phyloP scores from a whole-genome alignment of 139 green algal genomes.

The Closterium sp. region DNA sequence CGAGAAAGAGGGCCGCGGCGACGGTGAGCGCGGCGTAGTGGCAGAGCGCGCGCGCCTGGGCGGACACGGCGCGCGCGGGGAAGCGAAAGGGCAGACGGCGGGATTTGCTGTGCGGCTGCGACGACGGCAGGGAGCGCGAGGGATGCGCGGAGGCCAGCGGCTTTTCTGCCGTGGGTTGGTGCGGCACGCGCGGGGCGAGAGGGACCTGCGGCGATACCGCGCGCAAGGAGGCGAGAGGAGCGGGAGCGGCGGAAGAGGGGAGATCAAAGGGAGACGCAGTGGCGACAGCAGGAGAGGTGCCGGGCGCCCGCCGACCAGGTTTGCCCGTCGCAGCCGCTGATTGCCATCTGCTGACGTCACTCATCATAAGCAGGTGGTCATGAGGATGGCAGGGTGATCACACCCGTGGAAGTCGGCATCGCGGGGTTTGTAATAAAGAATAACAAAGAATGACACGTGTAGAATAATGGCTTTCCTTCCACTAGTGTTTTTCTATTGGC shows the following conservation, averaged over 20 bases:
- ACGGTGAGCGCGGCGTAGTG: not conserved
- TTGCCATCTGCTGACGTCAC: not conserved
- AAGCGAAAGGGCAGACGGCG: not conserved
- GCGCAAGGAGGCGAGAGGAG: not conserved
- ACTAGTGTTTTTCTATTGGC: too few relatives aligned
- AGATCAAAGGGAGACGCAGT: not conserved
- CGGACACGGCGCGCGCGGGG: not conserved
- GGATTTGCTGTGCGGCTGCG: not conserved
- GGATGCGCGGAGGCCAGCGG: not conserved
- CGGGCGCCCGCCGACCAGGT: not conserved
- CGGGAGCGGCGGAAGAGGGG: not conserved
- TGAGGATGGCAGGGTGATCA: not conserved
- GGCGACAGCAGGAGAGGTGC: not conserved
- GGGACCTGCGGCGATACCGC: too few relatives aligned
- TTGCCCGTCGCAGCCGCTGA: not conserved
- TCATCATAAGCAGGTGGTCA: not conserved
- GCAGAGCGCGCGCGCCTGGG: not conserved
- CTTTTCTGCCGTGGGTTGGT: not conserved
- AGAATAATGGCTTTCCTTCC: too few relatives aligned
- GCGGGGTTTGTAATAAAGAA: too few relatives aligned
- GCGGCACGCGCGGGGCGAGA: too few relatives aligned
- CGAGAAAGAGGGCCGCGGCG: not conserved
- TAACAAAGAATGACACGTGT: too few relatives aligned
- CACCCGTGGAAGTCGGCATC: too few relatives aligned
- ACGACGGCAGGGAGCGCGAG: not conserved